phyloP scores from a whole-genome alignment of 1,284 basidiomycete species.

The Tylopilus orsonianus region DNA sequence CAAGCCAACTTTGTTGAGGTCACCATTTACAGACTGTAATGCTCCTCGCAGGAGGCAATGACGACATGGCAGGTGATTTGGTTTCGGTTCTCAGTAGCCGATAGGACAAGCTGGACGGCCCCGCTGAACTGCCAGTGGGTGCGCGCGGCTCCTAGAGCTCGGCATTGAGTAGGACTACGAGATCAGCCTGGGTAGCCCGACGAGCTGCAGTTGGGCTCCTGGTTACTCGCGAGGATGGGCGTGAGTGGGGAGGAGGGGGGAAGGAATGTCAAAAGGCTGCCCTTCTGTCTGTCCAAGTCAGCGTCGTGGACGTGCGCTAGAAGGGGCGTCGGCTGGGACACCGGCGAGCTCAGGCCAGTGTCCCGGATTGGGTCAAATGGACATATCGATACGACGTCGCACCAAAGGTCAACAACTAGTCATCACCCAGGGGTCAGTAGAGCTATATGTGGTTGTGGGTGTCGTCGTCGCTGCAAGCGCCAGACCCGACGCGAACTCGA shows the following conservation, averaged over 20 bases:
- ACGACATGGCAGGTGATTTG: slow-evolving; percentile 18
- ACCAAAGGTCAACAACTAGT: too few species aligned
- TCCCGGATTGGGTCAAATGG: slow-evolving; percentile 82
- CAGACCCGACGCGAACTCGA: too few species aligned
- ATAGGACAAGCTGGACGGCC: slow-evolving; percentile 49
- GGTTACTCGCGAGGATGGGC: slow-evolving; percentile 35
- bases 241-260: slow-evolving; percentile 37
- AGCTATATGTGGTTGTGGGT: slow-evolving; percentile 10
- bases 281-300: slow-evolving; percentile 32
- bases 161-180: slow-evolving; percentile 68
- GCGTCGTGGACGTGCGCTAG: slow-evolving; percentile 27
- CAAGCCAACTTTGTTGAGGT: too few species aligned
- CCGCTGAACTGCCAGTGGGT: slow-evolving; percentile 40
- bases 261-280: slow-evolving; percentile 30
- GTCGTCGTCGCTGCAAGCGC: slow-evolving; percentile 14
- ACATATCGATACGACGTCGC: too few species aligned
- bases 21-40: too few species aligned
- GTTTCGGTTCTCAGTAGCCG: slow-evolving; percentile 43
- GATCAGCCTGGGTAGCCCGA: slow-evolving; percentile 67
- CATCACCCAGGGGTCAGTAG: slow-evolving; percentile 14
- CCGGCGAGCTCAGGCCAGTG: slow-evolving; percentile 71
- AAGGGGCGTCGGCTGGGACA: slow-evolving; percentile 35
- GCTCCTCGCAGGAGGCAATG: slow-evolving; percentile 4
- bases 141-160: slow-evolving; percentile 45
- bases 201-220: slow-evolving; percentile 50